Base-by-base conservation (phyloP, 2,329 filamentous ascomycete genomes). In the Eutypella sp. region DNA sequence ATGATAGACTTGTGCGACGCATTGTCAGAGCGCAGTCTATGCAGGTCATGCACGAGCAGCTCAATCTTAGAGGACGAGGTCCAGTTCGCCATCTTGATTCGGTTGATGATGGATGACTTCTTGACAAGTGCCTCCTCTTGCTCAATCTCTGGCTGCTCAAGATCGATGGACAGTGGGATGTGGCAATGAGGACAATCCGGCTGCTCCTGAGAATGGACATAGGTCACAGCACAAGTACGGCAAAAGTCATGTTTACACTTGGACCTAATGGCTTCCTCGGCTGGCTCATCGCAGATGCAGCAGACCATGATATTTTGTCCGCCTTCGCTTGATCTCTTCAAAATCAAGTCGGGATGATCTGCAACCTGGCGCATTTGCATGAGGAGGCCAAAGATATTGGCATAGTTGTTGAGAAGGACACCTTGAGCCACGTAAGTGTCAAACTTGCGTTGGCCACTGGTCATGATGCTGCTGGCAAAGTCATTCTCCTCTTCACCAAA, bases 331-430 rank as follows among this genome's bases (percentile, higher is more conserved):
- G 92, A 81, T 69, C 93, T 96, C 71, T 92, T 95, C 50, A 97
- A 69, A 41, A 99, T 87, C 29, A 99, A 69, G 68, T 99, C 93
- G 0, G 93, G 93, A 62, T 99, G 93, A 55, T 99, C 93, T 7
- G 93, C 90, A 22, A 96, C 89, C 70, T 99, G 93, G 45, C 93
- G 86, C 92, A 99, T 97, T 67, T 96, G 91, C 89, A 97, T 97
- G 61, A 99, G 96, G 45, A 99, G 78, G 61, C 91, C 92, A 59
- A 99, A 99, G 54, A 99, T 97, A 65, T 99, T 99, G 71, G 93
- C 93, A 57, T 97, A 97, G 63, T 96, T 96, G 74, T 97, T 90
- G 50, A 99, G 78, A 67, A 99, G 82, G 18, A 97, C 92, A 71
- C 90, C 91, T 52, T 90, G 88, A 16, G 89, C 86, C 31, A 97